phyloP scores from a whole-genome alignment of 2,329 filamentous ascomycete species.

The Cryoendolithus antarcticus region DNA sequence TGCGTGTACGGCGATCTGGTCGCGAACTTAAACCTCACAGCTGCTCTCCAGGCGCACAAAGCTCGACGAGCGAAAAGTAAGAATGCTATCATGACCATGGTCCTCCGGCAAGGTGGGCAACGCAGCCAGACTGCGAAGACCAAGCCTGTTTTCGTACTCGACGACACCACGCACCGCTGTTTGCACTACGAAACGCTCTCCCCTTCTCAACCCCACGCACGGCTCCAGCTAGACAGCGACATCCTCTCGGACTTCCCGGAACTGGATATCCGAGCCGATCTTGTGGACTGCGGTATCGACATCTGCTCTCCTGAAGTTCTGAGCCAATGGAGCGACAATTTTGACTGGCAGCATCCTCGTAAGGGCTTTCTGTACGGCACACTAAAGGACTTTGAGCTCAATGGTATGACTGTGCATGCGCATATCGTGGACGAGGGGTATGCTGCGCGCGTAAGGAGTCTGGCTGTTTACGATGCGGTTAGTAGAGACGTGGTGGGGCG shows the following conservation, averaged over 20 bases:
- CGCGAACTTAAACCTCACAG: slow-evolving; percentile 76
- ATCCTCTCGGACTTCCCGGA: slow-evolving; percentile 63
- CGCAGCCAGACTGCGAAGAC: slow-evolving; percentile 64
- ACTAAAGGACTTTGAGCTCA: slow-evolving; percentile 90
- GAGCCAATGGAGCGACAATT: slow-evolving; percentile 92
- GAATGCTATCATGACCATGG: slow-evolving; percentile 95
- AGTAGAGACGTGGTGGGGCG: slow-evolving; percentile 74
- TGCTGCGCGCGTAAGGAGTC: slow-evolving; percentile 70
- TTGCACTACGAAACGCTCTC: slow-evolving; percentile 90
- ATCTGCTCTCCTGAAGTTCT: slow-evolving; percentile 95
- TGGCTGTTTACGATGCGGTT: slow-evolving; percentile 82
- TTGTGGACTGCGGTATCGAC: slow-evolving; percentile 90
- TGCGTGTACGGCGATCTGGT: slow-evolving; percentile 87
- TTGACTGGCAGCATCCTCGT: slow-evolving; percentile 84
- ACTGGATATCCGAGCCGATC: slow-evolving; percentile 71
- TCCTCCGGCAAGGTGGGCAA: slow-evolving; percentile 73
- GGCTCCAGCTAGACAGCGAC: slow-evolving; percentile 62
- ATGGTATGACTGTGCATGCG: slow-evolving; percentile 91
- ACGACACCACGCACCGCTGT: slow-evolving; percentile 66
- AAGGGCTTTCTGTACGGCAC: slow-evolving; percentile 85
- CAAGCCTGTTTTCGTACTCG: slow-evolving; percentile 75
- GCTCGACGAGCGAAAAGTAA: slow-evolving; percentile 72
- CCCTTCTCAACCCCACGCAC: slow-evolving; percentile 48
- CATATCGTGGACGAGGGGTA: slow-evolving; percentile 77
- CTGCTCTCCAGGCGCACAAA: slow-evolving; percentile 64